A percentile compares a stretch with the other conserved stretches of the same genome.
Conservation (phyloP, 2,329 filamentous ascomycete species). For the Xylariaceae sp. region DNA sequence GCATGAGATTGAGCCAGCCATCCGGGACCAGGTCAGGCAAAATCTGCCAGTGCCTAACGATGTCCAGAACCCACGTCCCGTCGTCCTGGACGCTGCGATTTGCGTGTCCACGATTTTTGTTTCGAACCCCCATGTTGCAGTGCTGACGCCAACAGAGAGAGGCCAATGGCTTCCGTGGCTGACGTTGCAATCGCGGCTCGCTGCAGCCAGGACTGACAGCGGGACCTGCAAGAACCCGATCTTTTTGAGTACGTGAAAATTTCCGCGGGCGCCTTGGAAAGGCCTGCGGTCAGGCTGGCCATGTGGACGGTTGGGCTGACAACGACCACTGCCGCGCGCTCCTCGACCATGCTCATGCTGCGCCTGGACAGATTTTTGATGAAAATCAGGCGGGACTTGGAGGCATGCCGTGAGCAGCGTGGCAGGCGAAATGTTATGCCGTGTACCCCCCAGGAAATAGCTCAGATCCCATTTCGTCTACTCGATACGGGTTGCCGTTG, state of each 20-base stretch:
- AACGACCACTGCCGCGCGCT: not conserved
- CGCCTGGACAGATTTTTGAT: constrained; percentile 9
- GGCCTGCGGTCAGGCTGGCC: too few species aligned
- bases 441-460: not conserved
- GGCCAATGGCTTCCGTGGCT: constrained; percentile 19
- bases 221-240: constrained; percentile 22
- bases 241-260: constrained; percentile 13
- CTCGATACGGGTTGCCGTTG: constrained; percentile 15
- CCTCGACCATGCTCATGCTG: constrained; percentile 1
- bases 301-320: constrained; percentile 7
- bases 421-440: constrained; percentile 1
- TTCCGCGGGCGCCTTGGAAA: constrained; percentile 16
- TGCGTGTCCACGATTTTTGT: constrained; percentile 5
- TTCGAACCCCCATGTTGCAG: constrained; percentile 16
- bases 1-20: too few species aligned
- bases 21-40: too few species aligned
- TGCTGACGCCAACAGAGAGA: constrained; percentile 14
- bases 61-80: too few species aligned
- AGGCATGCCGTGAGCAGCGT: too few species aligned
- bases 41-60: too few species aligned
- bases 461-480: constrained; percentile 1
- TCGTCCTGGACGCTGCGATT: not conserved
- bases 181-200: constrained; percentile 19
- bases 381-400: constrained; percentile 3
- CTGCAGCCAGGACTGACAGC: constrained; percentile 26